Base-by-base conservation (phyloP, 306 rosid genomes). In the Styphnolobium japonicum region DNA sequence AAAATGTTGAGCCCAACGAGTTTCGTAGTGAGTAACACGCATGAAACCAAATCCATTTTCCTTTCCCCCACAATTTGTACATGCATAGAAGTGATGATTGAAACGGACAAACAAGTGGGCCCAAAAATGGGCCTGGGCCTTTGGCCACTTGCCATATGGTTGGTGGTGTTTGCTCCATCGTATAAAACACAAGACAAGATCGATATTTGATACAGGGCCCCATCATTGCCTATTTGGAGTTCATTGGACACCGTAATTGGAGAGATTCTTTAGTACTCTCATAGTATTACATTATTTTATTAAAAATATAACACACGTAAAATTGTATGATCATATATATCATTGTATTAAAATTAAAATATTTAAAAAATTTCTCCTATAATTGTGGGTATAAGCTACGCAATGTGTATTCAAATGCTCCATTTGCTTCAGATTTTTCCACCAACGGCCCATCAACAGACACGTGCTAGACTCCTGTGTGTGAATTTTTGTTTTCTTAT, bases 111-210 rank as follows among this genome's bases (percentile, higher is more conserved):
- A 46, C 23, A 63, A 72, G 84, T 57, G 77, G 85, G 46, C 85
- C 81, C 64, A 0, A 0, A 14, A 3, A 34, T 75, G 81, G 77
- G 85, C 85, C 73, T 78, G 36, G 58, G 76, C 69, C 80, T 14
- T 12, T 58, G 10, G n/a, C 19, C 85, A 23, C 29, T 6, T 37
- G 71, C n/a, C 77, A 36, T 11, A 7, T 23, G 29, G 4, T 9
- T 25, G 42, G 31, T 9, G 45, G 10, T 10, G 14, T 8, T 40
- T 34, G 57, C 16, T 7, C 73, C 40, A 14, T 45, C 73, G 6
- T 7, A 7, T 14, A 10, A 37, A 7, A 14, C 57, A 25, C 57
- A 3, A 67, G 48, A 65, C 52, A 10, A 33, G 62, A 14, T 16
- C 3, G 18, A 73, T 3, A 66, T 75, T 55, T 81, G 7, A 19